Evolutionary conservation across 2,329 filamentous ascomycete species (phyloP), one percentile per base, ranked within the genome.

Genomic region (Arthrobotrys sphaeroides): DNA sequence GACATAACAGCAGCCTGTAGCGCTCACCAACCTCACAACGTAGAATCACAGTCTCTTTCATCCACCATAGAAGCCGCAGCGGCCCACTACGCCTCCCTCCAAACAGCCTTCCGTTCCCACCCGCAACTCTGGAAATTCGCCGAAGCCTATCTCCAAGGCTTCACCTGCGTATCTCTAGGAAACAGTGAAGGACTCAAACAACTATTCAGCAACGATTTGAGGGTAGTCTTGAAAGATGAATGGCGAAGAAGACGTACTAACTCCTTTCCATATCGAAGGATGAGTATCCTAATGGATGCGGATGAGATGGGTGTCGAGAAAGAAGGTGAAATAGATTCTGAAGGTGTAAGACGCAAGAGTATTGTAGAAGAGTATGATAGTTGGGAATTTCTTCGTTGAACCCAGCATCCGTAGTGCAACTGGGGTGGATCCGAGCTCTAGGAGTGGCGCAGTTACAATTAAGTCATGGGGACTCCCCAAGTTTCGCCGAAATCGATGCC

Each of bases 361-460:
- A 59, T 64, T 22, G 47, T 73, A 1, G 59, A 64, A n/a, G 68
- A 73, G 40, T 73, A 73, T 18, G 31, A 73, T 45, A 31, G 59
- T 16, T 73, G 68, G 68, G 68, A 73, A 28, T 73, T 73, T 24
- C 68, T 73, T 13, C 57, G 68, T 24, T 73, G 59, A 18, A 10
- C 9, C 6, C 12, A 47, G 2, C 1, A 49, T 18, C 2, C n/a
- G n/a, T n/a, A n/a, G n/a, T 16, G 3, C 40, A 43, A 43, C n/a
- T 43, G 16, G 22, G n/a, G n/a, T n/a, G n/a, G n/a, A n/a, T n/a
- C n/a, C n/a, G n/a, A n/a, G n/a, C n/a, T n/a, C n/a, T n/a, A n/a
- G n/a, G n/a, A n/a, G n/a, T n/a, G n/a, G n/a, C n/a, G n/a, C n/a
- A n/a, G n/a, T n/a, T n/a, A n/a, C n/a, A n/a, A n/a, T n/a, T n/a